phyloP scores from a whole-genome alignment of 345 rosid species.

The Gossypium rotundifolium region DNA sequence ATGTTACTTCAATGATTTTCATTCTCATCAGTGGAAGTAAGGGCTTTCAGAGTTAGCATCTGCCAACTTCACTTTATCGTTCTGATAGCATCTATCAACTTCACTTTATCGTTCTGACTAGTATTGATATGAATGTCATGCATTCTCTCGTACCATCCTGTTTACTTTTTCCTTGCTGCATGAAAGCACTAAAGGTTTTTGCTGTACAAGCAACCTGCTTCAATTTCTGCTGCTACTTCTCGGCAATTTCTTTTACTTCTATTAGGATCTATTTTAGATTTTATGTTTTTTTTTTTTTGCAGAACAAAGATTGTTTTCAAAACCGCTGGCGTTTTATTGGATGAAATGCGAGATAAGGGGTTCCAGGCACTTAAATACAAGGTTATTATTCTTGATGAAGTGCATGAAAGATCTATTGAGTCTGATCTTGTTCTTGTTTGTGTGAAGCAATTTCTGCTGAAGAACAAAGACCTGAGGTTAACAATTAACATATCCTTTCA shows the following conservation, averaged over 20 bases:
- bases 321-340: constrained; percentile 93
- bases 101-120: neutral
- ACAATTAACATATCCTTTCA: constrained; percentile 27
- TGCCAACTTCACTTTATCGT: neutral
- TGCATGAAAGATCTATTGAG: constrained; percentile 96
- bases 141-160: neutral
- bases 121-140: neutral
- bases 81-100: neutral
- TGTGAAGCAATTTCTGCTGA: constrained; percentile 77
- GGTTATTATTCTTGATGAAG: constrained; percentile 94
- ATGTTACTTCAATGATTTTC: neutral
- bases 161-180: neutral
- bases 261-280: neutral
- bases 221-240: neutral
- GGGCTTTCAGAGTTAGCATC: neutral
- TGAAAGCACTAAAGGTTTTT: neutral
- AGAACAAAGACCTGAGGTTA: constrained; percentile 70
- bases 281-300: constrained; percentile 20
- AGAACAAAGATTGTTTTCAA: constrained; percentile 85
- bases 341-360: constrained; percentile 89
- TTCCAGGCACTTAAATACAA: constrained; percentile 73
- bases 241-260: neutral
- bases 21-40: neutral
- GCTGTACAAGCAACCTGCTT: neutral
- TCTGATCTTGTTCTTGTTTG: constrained; percentile 91